Percentiles rank a stretch among this genome's conserved stretches.
These are phyloP conservation scores for Fusarium veterinarium DNA, from an alignment of 2,329 filamentous ascomycete genomes.

Conservation along the genomic window DNA sequence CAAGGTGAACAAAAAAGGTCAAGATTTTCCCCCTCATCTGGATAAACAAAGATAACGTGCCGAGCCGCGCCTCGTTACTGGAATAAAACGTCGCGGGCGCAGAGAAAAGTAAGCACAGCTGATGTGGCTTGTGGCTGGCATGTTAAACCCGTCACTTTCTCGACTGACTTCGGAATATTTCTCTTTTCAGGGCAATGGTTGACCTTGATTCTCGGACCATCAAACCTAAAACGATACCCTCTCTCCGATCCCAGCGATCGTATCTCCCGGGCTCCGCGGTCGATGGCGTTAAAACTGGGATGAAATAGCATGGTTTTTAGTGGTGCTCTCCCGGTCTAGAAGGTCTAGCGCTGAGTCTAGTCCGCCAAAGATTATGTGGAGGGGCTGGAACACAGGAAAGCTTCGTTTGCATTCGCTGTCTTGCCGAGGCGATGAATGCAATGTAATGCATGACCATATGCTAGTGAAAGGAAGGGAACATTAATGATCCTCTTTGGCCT, in stretches of 20 bases:
- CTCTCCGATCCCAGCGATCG: not conserved
- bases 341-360: not conserved
- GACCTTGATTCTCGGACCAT: not conserved
- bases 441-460: not conserved
- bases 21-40: not conserved
- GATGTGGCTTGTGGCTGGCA: not conserved
- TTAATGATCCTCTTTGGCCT: conserved; percentile 8
- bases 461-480: not conserved
- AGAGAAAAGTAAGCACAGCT: not conserved
- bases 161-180: not conserved
- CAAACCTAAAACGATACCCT: not conserved
- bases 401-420: not conserved
- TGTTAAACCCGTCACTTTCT: not conserved
- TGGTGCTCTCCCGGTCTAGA: not conserved
- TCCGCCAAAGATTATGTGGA: not conserved
- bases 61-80: conserved; percentile 18
- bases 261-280: not conserved
- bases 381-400: not conserved
- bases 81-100: conserved; percentile 7
- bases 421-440: not conserved
- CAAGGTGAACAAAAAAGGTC: not conserved
- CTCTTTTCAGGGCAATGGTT: not conserved
- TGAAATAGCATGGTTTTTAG: not conserved
- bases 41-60: not conserved
- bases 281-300: not conserved